A percentile compares a stretch with the other conserved stretches of the same genome.
These are phyloP conservation scores for Talaromyces liani DNA, from an alignment of 495 filamentous ascomycete genomes.

Conservation along the genomic window DNA sequence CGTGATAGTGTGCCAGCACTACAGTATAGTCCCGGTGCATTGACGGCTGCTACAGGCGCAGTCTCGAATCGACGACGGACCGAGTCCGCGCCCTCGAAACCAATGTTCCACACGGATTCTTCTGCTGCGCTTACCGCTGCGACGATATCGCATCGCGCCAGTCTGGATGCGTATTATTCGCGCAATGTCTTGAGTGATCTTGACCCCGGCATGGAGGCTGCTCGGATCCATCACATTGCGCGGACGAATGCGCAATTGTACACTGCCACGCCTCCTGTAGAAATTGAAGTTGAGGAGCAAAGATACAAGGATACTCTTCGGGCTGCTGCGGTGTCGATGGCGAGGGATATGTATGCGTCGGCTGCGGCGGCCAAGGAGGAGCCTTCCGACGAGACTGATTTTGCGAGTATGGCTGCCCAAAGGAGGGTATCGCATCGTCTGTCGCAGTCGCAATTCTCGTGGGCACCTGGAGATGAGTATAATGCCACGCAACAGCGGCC, in stretches of 20 bases:
- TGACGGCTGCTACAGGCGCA: constrained; percentile 67
- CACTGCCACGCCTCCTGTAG: constrained; percentile 65
- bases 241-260: constrained; percentile 56
- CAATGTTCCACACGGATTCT: constrained; percentile 47
- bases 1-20: not conserved
- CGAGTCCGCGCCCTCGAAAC: constrained; percentile 50
- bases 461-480: constrained; percentile 22
- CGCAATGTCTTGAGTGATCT: constrained; percentile 22
- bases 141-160: constrained; percentile 43
- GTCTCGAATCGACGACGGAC: constrained; percentile 59
- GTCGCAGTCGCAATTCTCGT: constrained; percentile 25
- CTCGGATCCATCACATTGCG: constrained; percentile 46
- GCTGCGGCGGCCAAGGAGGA: constrained; percentile 42
- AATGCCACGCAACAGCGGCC: constrained; percentile 20
- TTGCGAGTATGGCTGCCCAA: constrained; percentile 31
- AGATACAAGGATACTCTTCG: constrained; percentile 61
- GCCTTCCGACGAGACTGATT: constrained; percentile 9
- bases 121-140: constrained; percentile 63
- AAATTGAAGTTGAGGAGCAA: constrained; percentile 64
- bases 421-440: constrained; percentile 29
- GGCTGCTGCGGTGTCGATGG: constrained; percentile 81
- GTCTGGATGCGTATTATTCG: constrained; percentile 14
- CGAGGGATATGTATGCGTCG: constrained; percentile 70
- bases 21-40: constrained; percentile 43
- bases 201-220: constrained; percentile 45